Base-by-base conservation (phyloP, 768 basidiomycete species). In the Hypsizygus marmoreus region DNA sequence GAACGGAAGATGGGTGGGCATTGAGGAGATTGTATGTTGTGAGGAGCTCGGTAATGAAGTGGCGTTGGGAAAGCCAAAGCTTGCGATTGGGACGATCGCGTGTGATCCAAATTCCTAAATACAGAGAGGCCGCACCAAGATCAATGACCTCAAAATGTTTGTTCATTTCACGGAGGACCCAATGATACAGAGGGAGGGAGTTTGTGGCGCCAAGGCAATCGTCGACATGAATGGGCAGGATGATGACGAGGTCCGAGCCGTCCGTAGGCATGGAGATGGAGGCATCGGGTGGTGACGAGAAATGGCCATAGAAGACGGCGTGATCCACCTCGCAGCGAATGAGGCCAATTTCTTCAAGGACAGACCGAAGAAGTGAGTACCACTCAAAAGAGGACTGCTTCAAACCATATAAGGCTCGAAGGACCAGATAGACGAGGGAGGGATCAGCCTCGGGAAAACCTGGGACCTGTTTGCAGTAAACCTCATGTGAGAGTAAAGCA, bases 401-500 rank as follows among this genome's bases (percentile, higher is more conserved):
- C 2, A 73, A 55, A 2, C 72, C 69, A 54, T 74, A 73, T 1
- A 74, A 41, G 0, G 62, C 56, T 12, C 54, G 51, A 22, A 52
- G n/a, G 1, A 63, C 23, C 2, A 40, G 48, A 9, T 57, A 39
- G 2, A 65, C 55, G 4, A 33, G 31, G 1, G 14, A 3, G 2
- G 53, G 34, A 33, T 55, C 43, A n/a, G 14, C 9, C 2, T 52
- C 49, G 1, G 61, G 58, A 42, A 51, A 61, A 6, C 56, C 53
- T 16, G 53, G 52, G 28, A 59, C 54, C 29, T 61, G 57, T 6
- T 43, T 50, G 13, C 43, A 34, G 22, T 52, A 63, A 1, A 62
- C 40, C 14, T 42, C 35, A 47, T 53, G 37, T 51, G 65, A 24
- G 2, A 57, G 26, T 2, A 49, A 38, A 0, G 62, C 62, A 30